A percentile compares a stretch with the other conserved stretches of the same genome.
Evolutionary conservation across 495 filamentous ascomycete species (phyloP).

Genomic region (Daldinia concentrica): DNA sequence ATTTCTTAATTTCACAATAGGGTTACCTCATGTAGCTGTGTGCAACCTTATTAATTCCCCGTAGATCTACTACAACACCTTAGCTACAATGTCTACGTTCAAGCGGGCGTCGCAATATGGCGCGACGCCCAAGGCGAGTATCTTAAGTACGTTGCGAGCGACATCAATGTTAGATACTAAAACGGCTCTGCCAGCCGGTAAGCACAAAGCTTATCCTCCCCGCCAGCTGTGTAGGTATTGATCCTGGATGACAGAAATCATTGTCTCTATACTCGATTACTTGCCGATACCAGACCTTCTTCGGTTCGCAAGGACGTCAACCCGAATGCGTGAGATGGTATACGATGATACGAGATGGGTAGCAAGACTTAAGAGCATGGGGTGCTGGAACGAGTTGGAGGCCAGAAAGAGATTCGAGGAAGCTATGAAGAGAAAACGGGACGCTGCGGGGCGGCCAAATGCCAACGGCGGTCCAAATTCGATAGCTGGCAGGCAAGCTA

Average conservation of each 20-base stretch:
- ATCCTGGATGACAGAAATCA: constrained; percentile 71
- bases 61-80: constrained; percentile 6
- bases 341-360: constrained; percentile 99
- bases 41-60: constrained; percentile 14
- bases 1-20: background rate
- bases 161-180: constrained; percentile 79
- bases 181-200: constrained; percentile 82
- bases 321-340: constrained; percentile 95
- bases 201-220: constrained; percentile 22
- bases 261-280: constrained; percentile 87
- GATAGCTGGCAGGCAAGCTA: constrained; percentile 36
- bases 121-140: constrained; percentile 58
- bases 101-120: constrained; percentile 65
- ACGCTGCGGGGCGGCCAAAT: constrained; percentile 53
- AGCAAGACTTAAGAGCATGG: constrained; percentile 81
- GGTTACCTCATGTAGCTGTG: constrained; percentile 14
- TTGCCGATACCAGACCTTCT: constrained; percentile 84
- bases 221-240: constrained; percentile 13
- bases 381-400: constrained; percentile 90
- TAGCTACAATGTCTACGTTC: constrained; percentile 66
- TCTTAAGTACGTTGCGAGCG: constrained; percentile 77
- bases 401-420: constrained; percentile 82
- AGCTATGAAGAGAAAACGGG: constrained; percentile 70
- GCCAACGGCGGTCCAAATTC: constrained; percentile 35
- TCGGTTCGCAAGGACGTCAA: constrained; percentile 85